Conservation (phyloP, 2,329 filamentous ascomycete genomes). For the Hypoxylon sp. region DNA sequence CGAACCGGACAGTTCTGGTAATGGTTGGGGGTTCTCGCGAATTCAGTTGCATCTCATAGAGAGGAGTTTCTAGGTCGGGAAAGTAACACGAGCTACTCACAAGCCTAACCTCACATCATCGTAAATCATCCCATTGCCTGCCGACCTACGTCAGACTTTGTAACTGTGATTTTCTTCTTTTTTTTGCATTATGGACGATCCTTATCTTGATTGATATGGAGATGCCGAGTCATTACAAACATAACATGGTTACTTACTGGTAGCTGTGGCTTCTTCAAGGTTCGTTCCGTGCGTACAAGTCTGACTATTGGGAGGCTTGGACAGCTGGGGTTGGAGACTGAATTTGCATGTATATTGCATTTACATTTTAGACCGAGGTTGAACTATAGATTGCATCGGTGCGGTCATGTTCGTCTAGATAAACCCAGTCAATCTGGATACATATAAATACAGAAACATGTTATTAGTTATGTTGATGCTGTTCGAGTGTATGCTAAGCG, state of each 20-base stretch:
- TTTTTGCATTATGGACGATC: constrained; percentile 21
- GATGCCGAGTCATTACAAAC: constrained; percentile 2
- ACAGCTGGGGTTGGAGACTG: constrained; percentile 2
- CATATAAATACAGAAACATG: constrained; percentile 3
- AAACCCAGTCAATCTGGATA: constrained; percentile 1
- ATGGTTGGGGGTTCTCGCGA: constrained; percentile 36
- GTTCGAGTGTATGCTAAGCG: too few relatives aligned
- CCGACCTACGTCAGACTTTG: constrained; percentile 34
- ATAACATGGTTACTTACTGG: constrained; percentile 2
- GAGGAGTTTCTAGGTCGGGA: constrained; percentile 39
- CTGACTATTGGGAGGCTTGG: constrained; percentile 9
- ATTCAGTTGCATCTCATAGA: constrained; percentile 39
- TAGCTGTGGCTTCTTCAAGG: constrained; percentile 14
- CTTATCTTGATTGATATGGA: constrained; percentile 14
- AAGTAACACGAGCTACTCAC: constrained; percentile 42
- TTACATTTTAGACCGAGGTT: neutral
- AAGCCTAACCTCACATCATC: constrained; percentile 39
- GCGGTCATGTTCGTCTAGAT: constrained; percentile 4
- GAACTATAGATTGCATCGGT: neutral
- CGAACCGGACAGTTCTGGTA: constrained; percentile 35
- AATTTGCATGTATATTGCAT: constrained; percentile 3
- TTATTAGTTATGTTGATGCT: too few relatives aligned
- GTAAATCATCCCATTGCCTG: constrained; percentile 40
- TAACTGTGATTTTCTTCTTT: constrained; percentile 40
- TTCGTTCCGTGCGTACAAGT: constrained; percentile 6